phyloP scores from a whole-genome alignment of 768 basidiomycete species.

The Fomitopsis pulvina region DNA sequence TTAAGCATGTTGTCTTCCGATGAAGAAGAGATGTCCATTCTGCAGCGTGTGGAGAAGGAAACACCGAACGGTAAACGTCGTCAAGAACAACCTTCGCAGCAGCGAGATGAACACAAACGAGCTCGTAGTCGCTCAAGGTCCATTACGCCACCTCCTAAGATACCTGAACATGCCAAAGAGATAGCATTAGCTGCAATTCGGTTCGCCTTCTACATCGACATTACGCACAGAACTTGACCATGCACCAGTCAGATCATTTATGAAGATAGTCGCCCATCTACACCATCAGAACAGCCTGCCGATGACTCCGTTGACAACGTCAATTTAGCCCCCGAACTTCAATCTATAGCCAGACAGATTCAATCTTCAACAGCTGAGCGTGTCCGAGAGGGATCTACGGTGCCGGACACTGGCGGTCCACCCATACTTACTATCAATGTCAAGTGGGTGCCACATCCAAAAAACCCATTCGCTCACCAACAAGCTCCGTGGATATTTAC shows the following conservation, averaged over 20 bases:
- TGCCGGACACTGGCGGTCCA: constrained; percentile 25
- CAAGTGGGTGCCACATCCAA: constrained; percentile 62
- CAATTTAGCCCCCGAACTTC: constrained; percentile 56
- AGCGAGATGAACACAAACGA: constrained; percentile 22
- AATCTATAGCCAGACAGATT: constrained; percentile 41
- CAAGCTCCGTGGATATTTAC: constrained; percentile 45
- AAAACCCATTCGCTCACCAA: constrained; percentile 32
- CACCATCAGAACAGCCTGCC: no score
- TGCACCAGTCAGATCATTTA: constrained; percentile 45
- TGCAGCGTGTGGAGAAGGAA: constrained; percentile 26
- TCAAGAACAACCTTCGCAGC: background rate
- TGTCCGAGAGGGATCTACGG: constrained; percentile 14
- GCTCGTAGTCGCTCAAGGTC: constrained; percentile 60
- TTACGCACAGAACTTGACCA: constrained; percentile 19
- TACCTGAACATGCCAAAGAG: constrained; percentile 47
- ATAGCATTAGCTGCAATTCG: constrained; percentile 54
- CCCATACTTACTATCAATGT: constrained; percentile 45
- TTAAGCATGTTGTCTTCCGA: constrained; percentile 33
- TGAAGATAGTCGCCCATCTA: constrained; percentile 26
- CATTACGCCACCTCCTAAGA: constrained; percentile 67
- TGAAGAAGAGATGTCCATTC: constrained; percentile 37
- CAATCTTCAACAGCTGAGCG: constrained; percentile 23
- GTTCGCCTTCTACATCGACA: constrained; percentile 29
- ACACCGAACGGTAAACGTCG: constrained; percentile 11
- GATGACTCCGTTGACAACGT: constrained; percentile 46